Evolutionary conservation across 176 grass and related monocot species (phyloP).

Genomic region (Aegilops tauschii): DNA sequence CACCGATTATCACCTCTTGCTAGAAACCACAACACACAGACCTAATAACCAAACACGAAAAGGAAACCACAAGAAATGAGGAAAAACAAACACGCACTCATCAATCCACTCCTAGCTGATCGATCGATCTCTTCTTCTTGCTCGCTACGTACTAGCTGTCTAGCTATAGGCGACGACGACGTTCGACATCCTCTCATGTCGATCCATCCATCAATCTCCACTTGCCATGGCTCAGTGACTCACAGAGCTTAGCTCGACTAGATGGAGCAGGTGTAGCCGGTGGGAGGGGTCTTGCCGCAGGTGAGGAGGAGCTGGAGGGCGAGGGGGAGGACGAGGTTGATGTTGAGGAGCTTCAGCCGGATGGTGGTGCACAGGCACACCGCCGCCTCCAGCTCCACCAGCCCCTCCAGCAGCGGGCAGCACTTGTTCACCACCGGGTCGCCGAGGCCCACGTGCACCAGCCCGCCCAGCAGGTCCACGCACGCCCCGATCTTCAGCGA

Average conservation of each 20-base stretch:
- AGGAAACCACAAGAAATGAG: not conserved
- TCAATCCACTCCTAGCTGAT: not conserved
- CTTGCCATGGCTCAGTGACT: no score
- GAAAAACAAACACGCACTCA: not conserved
- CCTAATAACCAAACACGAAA: constrained; percentile 2
- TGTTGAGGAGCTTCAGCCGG: constrained; percentile 86
- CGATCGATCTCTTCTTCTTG: constrained; percentile 5
- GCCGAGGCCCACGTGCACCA: constrained; percentile 90
- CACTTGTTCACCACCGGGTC: constrained; percentile 88
- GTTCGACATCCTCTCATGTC: constrained; percentile 75
- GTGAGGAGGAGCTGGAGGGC: constrained; percentile 96
- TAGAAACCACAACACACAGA: not conserved
- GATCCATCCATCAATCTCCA: not conserved
- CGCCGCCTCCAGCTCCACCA: constrained; percentile 90
- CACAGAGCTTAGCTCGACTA: not conserved
- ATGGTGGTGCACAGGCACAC: constrained; percentile 97
- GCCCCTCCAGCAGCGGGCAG: constrained; percentile 80
- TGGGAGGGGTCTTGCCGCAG: constrained; percentile 83
- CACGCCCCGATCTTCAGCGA: constrained; percentile 87
- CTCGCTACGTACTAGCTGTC: not conserved
- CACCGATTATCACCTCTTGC: not conserved
- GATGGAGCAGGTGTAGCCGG: constrained; percentile 84
- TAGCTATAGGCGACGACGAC: not conserved
- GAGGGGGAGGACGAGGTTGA: constrained; percentile 90
- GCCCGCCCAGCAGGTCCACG: constrained; percentile 88